Evolutionary conservation across 73 alveolate genomes (phyloP).

Genomic region (Paramecium primaurelia): DNA sequence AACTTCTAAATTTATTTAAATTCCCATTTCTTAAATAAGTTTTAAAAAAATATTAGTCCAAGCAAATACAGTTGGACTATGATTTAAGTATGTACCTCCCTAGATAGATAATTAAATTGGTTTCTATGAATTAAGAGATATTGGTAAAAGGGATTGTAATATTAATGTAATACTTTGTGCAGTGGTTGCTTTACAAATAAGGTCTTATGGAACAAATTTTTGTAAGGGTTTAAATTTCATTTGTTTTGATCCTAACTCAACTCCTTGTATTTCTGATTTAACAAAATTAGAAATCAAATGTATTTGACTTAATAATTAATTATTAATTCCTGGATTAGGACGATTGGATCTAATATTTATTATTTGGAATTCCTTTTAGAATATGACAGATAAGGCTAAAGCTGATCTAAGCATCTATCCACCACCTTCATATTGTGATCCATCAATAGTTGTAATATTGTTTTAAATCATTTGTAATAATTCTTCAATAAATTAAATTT

Average conservation of each 20-base stretch:
- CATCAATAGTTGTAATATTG: neutral
- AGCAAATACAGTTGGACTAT: neutral
- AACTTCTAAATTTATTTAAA: neutral
- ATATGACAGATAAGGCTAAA: neutral
- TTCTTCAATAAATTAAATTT: neutral
- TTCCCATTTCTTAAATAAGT: neutral
- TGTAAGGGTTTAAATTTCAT: neutral
- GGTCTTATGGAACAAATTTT: neutral
- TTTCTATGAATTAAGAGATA: neutral
- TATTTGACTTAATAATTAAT: neutral
- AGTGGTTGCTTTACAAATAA: neutral
- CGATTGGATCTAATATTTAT: neutral
- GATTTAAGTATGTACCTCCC: constrained; percentile 13
- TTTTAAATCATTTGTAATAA: neutral
- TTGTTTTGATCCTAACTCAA: neutral
- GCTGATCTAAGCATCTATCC: constrained; percentile 12
- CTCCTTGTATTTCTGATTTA: neutral
- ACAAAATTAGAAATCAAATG: neutral
- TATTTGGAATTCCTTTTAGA: neutral
- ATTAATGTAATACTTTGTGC: neutral
- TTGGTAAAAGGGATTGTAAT: neutral
- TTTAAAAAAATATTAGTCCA: neutral
- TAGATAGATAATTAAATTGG: neutral
- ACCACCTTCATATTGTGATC: neutral
- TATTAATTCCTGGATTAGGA: neutral